Base-by-base conservation (phyloP, 2,329 filamentous ascomycete genomes). In the Chrysoporthe deuterocubensis region DNA sequence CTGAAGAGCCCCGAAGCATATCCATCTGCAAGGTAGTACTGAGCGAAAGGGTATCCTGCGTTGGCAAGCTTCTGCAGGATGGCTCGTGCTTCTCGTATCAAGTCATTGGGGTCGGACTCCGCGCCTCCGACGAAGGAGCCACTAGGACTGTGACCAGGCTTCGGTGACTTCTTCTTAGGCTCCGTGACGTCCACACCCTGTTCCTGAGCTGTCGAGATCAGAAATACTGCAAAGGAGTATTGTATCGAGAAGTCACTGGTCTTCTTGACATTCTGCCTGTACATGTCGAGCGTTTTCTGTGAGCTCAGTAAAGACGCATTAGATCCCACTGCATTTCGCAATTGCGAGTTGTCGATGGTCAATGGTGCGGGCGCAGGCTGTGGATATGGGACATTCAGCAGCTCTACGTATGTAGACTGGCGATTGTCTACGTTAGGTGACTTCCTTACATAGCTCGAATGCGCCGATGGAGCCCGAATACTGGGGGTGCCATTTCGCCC, bases 271-370 rank as follows among this genome's bases (percentile, higher is more conserved):
- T 98, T 99, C 66, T 91, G 90, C 57, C 95, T 88, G 78, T 99
- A 99, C 95, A 98, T 97, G 66, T 98, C 94, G 61, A 99, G 87
- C 1, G 96, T 99, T 81, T 98, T 94, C 76, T 95, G 92, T 44
- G 93, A 91, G 75, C 93, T 94, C 42, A 99, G 86, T 14, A 99
- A 85, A 26, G 94, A 97, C 3, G 95, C 95, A 81, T 97, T 97
- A 76, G 89, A 91, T 57, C 96, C 96, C 34, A 99, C 90, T 18
- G 88, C 90, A 66, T 86, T 89, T 69, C 93, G 90, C 61, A 99
- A 82, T 71, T 91, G 87, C 13, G 91, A 89, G 76, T 98, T 97
- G 78, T 96, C 92, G 69, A 97, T 84, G 40, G 87, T 75, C 81
- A 92, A 74, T 80, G 93, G 78, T 80, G 88, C 84, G 4, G 87